phyloP scores from a whole-genome alignment of 495 filamentous ascomycete genomes.

The Penicillium chermesinum region DNA sequence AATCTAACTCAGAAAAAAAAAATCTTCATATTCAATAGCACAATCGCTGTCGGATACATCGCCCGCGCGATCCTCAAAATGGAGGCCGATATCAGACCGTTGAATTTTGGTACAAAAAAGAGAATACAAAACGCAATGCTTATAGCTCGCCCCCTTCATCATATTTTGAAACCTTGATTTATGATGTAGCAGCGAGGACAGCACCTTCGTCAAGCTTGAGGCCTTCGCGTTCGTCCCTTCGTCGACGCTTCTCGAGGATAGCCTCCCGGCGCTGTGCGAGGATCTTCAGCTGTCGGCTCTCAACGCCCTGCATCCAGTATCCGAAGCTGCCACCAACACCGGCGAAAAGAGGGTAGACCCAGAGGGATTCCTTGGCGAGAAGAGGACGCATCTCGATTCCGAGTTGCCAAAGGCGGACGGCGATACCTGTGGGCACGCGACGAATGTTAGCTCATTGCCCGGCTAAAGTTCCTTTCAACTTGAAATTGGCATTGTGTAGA shows the following conservation, averaged over 20 bases:
- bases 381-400: slow-evolving; percentile 97
- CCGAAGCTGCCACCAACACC: slow-evolving; percentile 84
- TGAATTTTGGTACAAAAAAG: slow-evolving; percentile 37
- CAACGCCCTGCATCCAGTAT: slow-evolving; percentile 89
- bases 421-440: slow-evolving; percentile 60
- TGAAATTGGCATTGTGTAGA: neutral
- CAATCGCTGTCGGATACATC: slow-evolving; percentile 16
- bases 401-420: slow-evolving; percentile 89
- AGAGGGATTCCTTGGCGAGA: slow-evolving; percentile 69
- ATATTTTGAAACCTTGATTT: slow-evolving; percentile 13
- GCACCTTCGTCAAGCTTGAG: slow-evolving; percentile 33
- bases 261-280: slow-evolving; percentile 68
- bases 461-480: too few species aligned
- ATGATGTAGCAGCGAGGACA: slow-evolving; percentile 39
- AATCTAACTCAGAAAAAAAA: slow-evolving; percentile 8
- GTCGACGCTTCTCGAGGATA: slow-evolving; percentile 82
- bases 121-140: slow-evolving; percentile 23
- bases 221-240: slow-evolving; percentile 60
- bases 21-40: slow-evolving; percentile 18
- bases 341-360: slow-evolving; percentile 89
- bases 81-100: slow-evolving; percentile 30
- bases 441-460: neutral
- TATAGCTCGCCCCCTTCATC: slow-evolving; percentile 17
- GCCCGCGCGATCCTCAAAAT: slow-evolving; percentile 11
- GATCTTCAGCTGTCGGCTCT: slow-evolving; percentile 67